A percentile compares a stretch with the other conserved stretches of the same genome.
These are phyloP conservation scores for Ganoderma resinaceum DNA, from an alignment of 1,284 basidiomycete genomes.

Conservation along the genomic window DNA sequence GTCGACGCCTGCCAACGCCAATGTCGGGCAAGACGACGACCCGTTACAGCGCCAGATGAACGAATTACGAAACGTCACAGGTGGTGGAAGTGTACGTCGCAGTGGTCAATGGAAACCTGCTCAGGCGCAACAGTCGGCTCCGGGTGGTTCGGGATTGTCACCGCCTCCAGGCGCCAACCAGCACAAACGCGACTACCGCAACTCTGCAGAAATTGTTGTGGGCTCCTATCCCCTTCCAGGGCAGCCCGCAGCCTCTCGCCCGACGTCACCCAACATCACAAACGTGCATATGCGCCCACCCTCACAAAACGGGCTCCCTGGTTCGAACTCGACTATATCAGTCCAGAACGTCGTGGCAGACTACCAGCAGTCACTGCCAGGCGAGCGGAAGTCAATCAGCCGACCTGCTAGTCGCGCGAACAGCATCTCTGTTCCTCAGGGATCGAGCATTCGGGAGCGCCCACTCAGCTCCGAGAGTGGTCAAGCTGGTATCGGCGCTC, in stretches of 20 bases:
- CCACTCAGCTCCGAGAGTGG: slow-evolving; percentile 64
- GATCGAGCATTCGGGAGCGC: slow-evolving; percentile 49
- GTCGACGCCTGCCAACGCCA: slow-evolving; percentile 16
- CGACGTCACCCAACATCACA: slow-evolving; percentile 76
- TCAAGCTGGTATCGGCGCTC: slow-evolving; percentile 82
- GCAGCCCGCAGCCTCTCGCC: slow-evolving; percentile 55
- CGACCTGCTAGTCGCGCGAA: slow-evolving; percentile 43
- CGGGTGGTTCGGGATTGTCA: slow-evolving; percentile 32
- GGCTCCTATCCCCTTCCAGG: slow-evolving; percentile 65
- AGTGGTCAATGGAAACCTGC: slow-evolving; percentile 59
- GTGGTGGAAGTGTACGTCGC: slow-evolving; percentile 42
- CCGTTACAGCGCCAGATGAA: slow-evolving; percentile 64
- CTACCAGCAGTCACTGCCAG: slow-evolving; percentile 89
- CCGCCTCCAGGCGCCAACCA: slow-evolving; percentile 33
- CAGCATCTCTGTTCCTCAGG: slow-evolving; percentile 37
- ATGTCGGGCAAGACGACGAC: slow-evolving; percentile 59
- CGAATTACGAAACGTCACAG: slow-evolving; percentile 46
- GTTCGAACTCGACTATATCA: slow-evolving; percentile 51
- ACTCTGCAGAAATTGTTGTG: slow-evolving; percentile 75
- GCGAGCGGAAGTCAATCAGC: slow-evolving; percentile 73
- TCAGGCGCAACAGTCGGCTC: slow-evolving; percentile 44
- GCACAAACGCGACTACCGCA: slow-evolving; percentile 59
- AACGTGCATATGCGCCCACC: slow-evolving; percentile 82
- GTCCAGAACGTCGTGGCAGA: slow-evolving; percentile 78
- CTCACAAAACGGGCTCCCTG: slow-evolving; percentile 42